Evolutionary conservation across 345 rosid genomes (phyloP).

Genomic region (Populus nigra): DNA sequence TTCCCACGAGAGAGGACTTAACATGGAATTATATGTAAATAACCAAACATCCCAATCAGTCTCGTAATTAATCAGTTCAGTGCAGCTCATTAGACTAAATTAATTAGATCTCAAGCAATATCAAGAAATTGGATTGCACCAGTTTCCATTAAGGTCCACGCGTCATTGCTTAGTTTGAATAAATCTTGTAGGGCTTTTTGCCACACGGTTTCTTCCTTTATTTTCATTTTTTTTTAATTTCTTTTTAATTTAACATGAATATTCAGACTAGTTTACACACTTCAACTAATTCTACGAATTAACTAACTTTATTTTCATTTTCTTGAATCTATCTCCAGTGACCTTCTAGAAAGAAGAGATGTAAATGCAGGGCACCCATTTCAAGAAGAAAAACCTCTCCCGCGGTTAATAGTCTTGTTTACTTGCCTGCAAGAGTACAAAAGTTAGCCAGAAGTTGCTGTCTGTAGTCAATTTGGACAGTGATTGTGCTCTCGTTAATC

Average conservation of each 20-base stretch:
- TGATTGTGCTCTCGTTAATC: neutral
- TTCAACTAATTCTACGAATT: too few relatives aligned
- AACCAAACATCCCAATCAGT: neutral
- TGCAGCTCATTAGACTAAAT: neutral
- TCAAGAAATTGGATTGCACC: neutral
- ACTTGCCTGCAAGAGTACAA: neutral
- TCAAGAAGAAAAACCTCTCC: neutral
- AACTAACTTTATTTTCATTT: neutral
- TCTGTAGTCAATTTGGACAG: neutral
- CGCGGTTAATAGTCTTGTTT: neutral
- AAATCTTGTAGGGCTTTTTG: neutral
- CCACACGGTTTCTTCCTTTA: conserved; percentile 13
- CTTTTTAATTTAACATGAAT: too few relatives aligned
- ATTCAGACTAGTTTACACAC: too few relatives aligned
- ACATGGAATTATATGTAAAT: neutral
- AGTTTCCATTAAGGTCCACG: conserved; percentile 6
- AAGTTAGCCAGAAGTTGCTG: neutral
- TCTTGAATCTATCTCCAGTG: neutral
- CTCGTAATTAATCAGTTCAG: neutral
- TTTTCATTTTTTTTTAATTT: neutral
- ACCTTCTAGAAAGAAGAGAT: neutral
- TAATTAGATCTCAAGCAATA: conserved; percentile 8
- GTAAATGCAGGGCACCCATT: neutral
- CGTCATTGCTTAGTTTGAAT: conserved; percentile 10
- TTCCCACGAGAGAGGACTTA: neutral